Evolutionary conservation across 169 alveolate species (phyloP).

Genomic region (Eimeria zaria): DNA sequence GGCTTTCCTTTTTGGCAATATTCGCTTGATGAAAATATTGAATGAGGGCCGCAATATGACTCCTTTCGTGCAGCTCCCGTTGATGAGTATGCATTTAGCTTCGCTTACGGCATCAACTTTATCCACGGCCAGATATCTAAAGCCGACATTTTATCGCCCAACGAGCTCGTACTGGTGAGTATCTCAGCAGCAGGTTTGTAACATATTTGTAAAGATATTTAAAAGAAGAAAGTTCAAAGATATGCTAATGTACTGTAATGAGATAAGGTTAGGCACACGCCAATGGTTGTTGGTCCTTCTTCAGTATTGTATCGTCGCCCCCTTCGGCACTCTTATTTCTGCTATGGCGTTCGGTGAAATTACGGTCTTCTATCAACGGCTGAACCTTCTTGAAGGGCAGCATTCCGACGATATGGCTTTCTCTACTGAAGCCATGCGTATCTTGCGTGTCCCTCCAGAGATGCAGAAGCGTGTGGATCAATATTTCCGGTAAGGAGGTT

Average conservation of each 20-base stretch:
- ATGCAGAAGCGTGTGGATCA: constrained; percentile 67
- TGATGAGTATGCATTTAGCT: constrained; percentile 54
- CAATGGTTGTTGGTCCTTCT: neutral
- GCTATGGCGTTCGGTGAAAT: constrained; percentile 74
- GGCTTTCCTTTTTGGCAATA: neutral
- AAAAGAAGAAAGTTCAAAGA: neutral
- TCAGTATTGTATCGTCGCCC: constrained; percentile 77
- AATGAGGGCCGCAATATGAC: neutral
- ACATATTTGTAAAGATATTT: too few species aligned
- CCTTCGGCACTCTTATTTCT: constrained; percentile 68
- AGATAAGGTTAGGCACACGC: neutral
- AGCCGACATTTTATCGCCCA: constrained; percentile 8
- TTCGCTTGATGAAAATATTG: neutral
- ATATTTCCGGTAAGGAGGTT: constrained; percentile 50
- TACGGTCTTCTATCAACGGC: constrained; percentile 61
- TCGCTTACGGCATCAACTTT: constrained; percentile 59
- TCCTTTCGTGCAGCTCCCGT: constrained; percentile 49
- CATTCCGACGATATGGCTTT: constrained; percentile 73
- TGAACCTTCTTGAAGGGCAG: constrained; percentile 60
- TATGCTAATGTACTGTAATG: neutral
- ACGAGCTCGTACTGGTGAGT: constrained; percentile 6
- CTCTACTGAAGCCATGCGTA: constrained; percentile 75
- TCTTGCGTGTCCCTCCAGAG: constrained; percentile 60
- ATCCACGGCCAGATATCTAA: constrained; percentile 39
- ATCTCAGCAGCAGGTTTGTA: neutral